These are phyloP conservation scores for Piloderma croceum DNA, from an alignment of 768 basidiomycete species.

Conservation along the genomic window DNA sequence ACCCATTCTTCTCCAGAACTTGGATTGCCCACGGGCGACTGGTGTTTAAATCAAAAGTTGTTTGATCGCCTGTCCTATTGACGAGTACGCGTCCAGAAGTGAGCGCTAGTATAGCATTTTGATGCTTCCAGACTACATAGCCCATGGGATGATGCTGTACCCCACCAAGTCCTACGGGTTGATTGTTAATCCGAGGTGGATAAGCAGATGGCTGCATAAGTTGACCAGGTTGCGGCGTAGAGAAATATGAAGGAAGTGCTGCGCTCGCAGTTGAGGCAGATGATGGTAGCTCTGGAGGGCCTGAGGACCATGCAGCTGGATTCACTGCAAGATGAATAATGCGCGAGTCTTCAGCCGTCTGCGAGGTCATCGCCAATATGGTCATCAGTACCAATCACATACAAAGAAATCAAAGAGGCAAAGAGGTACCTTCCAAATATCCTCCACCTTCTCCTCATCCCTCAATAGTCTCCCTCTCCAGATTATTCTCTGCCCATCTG, in stretches of 20 bases:
- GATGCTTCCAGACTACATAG: conserved; percentile 21
- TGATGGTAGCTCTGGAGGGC: conserved; percentile 38
- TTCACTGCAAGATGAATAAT: conserved; percentile 76
- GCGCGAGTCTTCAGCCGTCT: conserved; percentile 54
- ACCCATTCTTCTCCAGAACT: conserved; percentile 30
- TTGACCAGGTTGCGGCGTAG: not conserved
- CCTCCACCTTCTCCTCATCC: conserved; percentile 59
- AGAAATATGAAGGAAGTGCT: conserved; percentile 3
- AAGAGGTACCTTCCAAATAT: conserved; percentile 62
- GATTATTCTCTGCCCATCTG: conserved; percentile 72
- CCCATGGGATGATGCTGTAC: no score
- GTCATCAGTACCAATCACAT: conserved; percentile 6
- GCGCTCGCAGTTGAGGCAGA: conserved; percentile 8
- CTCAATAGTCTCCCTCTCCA: conserved; percentile 65
- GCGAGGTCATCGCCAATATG: conserved; percentile 8
- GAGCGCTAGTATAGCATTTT: conserved; percentile 19
- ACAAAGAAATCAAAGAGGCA: not conserved
- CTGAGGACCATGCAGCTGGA: conserved; percentile 65
- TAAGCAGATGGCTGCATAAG: conserved; percentile 11
- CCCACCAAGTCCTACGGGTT: conserved; percentile 7
- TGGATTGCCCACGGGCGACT: conserved; percentile 20
- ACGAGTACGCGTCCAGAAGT: conserved; percentile 8
- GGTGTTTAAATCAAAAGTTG: no score
- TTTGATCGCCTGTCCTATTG: conserved; percentile 9
- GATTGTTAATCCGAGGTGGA: conserved; percentile 2